Evolutionary conservation across 192 early-diverging fungal genomes (phyloP).

Genomic region (Podochytrium sp.): DNA sequence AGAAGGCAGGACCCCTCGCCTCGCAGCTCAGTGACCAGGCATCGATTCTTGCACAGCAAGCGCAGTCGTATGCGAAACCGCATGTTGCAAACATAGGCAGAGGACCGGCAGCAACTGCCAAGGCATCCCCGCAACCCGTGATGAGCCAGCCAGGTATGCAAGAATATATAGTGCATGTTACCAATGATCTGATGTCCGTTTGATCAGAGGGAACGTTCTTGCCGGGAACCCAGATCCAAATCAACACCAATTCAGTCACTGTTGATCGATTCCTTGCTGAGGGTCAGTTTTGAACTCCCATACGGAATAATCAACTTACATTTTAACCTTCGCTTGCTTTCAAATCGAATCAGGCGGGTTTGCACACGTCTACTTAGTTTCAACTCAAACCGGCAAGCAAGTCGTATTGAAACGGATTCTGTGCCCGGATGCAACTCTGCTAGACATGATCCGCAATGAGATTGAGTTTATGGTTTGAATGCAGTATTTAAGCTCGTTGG

Average conservation of each 20-base stretch:
- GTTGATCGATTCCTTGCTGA: conserved; percentile 79
- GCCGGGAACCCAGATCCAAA: conserved; percentile 63
- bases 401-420: conserved; percentile 85
- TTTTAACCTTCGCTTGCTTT: not conserved
- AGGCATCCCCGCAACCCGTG: not conserved
- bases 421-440: conserved; percentile 66
- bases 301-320: no score
- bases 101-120: not conserved
- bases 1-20: not conserved
- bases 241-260: conserved; percentile 61
- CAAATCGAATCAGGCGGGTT: conserved; percentile 69
- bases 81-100: not conserved
- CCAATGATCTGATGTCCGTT: not conserved
- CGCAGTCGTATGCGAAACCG: not conserved
- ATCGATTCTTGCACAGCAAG: not conserved
- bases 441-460: conserved; percentile 72
- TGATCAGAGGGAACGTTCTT: conserved; percentile 55
- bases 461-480: conserved; percentile 74
- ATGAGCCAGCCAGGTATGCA: not conserved
- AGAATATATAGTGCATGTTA: not conserved
- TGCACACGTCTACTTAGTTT: conserved; percentile 88
- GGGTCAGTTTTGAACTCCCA: conserved; percentile 49
- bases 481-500: not conserved
- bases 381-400: conserved; percentile 45
- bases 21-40: not conserved